Percentiles rank a stretch among this genome's conserved stretches.
Evolutionary conservation across 2,329 filamentous ascomycete genomes (phyloP).

Genomic region (Lasiodiplodia sp.): DNA sequence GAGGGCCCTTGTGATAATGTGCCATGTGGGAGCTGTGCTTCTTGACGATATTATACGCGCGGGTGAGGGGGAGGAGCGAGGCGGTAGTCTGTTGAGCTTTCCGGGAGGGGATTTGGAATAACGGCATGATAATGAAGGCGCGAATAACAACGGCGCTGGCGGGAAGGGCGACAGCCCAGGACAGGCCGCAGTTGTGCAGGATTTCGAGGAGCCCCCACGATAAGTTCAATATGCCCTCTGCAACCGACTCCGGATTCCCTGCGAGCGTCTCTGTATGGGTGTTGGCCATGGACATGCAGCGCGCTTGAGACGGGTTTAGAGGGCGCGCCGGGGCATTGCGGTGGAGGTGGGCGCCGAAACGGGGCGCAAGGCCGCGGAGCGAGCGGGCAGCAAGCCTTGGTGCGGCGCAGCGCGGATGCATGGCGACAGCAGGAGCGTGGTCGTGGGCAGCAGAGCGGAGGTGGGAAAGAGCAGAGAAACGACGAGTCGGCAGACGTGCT

Average conservation of each 20-base stretch:
- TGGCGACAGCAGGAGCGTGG: constrained; percentile 27
- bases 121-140: constrained; percentile 54
- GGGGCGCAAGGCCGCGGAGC: constrained; percentile 32
- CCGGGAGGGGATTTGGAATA: constrained; percentile 53
- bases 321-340: constrained; percentile 38
- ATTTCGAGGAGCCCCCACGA: constrained; percentile 44
- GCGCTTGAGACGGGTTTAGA: constrained; percentile 42
- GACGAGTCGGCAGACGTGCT: background rate
- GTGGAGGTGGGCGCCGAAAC: constrained; percentile 44
- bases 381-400: constrained; percentile 38
- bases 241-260: constrained; percentile 18
- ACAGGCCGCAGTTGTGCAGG: constrained; percentile 60
- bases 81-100: constrained; percentile 50
- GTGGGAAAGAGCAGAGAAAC: background rate
- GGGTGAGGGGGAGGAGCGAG: constrained; percentile 47
- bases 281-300: constrained; percentile 42
- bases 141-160: constrained; percentile 62
- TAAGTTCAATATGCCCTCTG: background rate
- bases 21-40: background rate
- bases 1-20: background rate
- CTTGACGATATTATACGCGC: background rate
- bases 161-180: constrained; percentile 64
- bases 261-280: constrained; percentile 44
- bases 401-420: constrained; percentile 37
- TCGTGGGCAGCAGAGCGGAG: background rate